These are phyloP conservation scores for Gossypium arboreum DNA, from an alignment of 345 rosid genomes.

Conservation along the genomic window DNA sequence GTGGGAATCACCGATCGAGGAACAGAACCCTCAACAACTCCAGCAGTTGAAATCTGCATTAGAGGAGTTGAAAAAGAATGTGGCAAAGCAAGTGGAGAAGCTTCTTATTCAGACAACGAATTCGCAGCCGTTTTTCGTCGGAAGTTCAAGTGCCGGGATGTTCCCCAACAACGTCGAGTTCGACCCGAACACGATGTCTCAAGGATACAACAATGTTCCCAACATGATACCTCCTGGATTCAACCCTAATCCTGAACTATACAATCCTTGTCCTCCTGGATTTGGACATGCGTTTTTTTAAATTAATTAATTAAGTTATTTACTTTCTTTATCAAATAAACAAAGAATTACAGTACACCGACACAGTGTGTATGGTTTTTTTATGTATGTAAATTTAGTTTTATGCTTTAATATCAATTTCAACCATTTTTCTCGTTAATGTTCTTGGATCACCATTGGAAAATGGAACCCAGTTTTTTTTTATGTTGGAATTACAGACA, in stretches of 20 bases:
- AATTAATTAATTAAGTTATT: not conserved
- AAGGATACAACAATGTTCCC: not conserved
- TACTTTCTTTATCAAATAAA: not conserved
- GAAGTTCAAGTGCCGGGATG: slow-evolving; percentile 13
- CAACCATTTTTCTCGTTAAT: not conserved
- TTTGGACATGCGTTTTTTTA: slow-evolving; percentile 4
- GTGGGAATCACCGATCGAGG: slow-evolving; percentile 46
- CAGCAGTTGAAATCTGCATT: slow-evolving; percentile 31
- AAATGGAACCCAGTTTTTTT: not conserved
- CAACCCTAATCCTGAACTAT: not conserved
- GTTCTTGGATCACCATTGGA: not conserved
- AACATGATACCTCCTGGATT: not conserved
- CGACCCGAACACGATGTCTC: slow-evolving; percentile 20
- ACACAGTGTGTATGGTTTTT: not conserved
- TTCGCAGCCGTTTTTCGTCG: slow-evolving; percentile 17
- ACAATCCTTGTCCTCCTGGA: slow-evolving; percentile 13
- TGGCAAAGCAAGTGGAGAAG: slow-evolving; percentile 29
- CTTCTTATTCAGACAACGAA: slow-evolving; percentile 17
- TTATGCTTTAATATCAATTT: not conserved
- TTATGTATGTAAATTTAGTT: not conserved
- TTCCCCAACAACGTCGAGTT: not conserved
- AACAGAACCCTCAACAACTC: slow-evolving; percentile 28
- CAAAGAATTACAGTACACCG: not conserved
- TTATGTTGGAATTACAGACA: not conserved
- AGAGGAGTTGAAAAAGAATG: slow-evolving; percentile 33